phyloP scores from a whole-genome alignment of 371 early-diverging fungal genomes.

The Mucor piriformis region DNA sequence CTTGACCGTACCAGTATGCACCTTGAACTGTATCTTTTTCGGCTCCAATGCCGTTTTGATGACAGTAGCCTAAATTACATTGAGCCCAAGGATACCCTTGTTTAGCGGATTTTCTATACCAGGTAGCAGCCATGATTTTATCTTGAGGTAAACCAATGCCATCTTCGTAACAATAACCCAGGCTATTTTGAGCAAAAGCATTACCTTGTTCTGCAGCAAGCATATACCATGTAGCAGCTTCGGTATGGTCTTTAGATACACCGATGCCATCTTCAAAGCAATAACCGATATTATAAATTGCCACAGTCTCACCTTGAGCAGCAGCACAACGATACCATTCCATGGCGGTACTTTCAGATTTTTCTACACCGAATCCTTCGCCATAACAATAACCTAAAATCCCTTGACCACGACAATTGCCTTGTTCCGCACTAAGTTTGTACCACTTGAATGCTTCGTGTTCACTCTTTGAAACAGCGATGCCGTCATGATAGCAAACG shows the following conservation, averaged over 20 bases:
- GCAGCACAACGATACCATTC: slow-evolving; percentile 74
- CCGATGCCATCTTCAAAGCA: slow-evolving; percentile 88
- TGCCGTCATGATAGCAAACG: slow-evolving; percentile 75
- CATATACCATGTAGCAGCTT: slow-evolving; percentile 79
- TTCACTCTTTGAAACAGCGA: slow-evolving; percentile 61
- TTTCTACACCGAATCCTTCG: slow-evolving; percentile 80
- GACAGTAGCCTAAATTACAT: slow-evolving; percentile 84
- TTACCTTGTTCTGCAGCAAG: slow-evolving; percentile 78
- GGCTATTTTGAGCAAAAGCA: slow-evolving; percentile 82
- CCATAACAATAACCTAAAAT: slow-evolving; percentile 78
- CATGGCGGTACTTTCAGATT: slow-evolving; percentile 70
- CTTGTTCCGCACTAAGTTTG: slow-evolving; percentile 66
- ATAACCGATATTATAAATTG: slow-evolving; percentile 84
- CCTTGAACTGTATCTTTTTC: slow-evolving; percentile 61
- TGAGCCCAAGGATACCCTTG: slow-evolving; percentile 63
- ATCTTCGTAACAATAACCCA: slow-evolving; percentile 82
- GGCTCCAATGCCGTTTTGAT: slow-evolving; percentile 84
- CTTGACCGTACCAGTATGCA: slow-evolving; percentile 78
- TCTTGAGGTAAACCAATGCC: slow-evolving; percentile 72
- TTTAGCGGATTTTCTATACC: slow-evolving; percentile 77
- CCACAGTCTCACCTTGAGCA: slow-evolving; percentile 67
- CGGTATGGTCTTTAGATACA: slow-evolving; percentile 60
- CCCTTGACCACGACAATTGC: slow-evolving; percentile 70
- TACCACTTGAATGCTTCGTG: slow-evolving; percentile 68
- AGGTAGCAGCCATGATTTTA: slow-evolving; percentile 46